Conservation (phyloP, 2,329 filamentous ascomycete genomes). For the Fusarium lyarnte region DNA sequence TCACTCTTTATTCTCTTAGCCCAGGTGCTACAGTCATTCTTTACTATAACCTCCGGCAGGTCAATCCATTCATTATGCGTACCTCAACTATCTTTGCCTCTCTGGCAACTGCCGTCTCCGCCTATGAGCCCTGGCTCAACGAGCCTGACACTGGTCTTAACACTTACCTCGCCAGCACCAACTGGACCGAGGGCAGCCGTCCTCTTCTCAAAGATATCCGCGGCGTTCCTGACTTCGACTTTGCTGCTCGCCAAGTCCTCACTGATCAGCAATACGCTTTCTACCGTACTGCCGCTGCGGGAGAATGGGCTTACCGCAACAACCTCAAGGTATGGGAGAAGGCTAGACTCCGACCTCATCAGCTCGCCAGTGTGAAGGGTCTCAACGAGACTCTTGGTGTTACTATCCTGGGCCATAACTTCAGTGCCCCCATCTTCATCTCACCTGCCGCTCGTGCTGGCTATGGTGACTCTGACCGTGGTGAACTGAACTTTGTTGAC, state of each 20-base stretch:
- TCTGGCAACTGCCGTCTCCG: slow-evolving; percentile 42
- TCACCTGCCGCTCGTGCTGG: slow-evolving; percentile 56
- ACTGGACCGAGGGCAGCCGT: slow-evolving; percentile 48
- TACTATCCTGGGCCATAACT: slow-evolving; percentile 58
- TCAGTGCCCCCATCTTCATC: slow-evolving; percentile 61
- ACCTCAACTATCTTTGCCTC: slow-evolving; percentile 18
- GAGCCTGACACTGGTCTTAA: slow-evolving; percentile 50
- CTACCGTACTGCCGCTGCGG: slow-evolving; percentile 60
- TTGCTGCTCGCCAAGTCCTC: slow-evolving; percentile 56
- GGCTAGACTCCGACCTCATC: slow-evolving; percentile 53
- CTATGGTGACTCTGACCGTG: slow-evolving; percentile 53
- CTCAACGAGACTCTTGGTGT: slow-evolving; percentile 51
- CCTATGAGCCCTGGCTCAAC: slow-evolving; percentile 47
- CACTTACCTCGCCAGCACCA: slow-evolving; percentile 40
- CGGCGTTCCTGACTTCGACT: slow-evolving; percentile 61
- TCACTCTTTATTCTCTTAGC: slow-evolving; percentile 3
- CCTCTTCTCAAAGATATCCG: slow-evolving; percentile 54
- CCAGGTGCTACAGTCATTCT: slow-evolving; percentile 6
- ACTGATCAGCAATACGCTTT: slow-evolving; percentile 56
- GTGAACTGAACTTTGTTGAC: slow-evolving; percentile 59
- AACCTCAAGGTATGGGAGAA: slow-evolving; percentile 61
- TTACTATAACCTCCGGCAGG: slow-evolving; percentile 27
- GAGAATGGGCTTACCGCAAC: slow-evolving; percentile 62
- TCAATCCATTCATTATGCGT: slow-evolving; percentile 21
- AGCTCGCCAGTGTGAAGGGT: slow-evolving; percentile 45